A percentile compares a stretch with the other conserved stretches of the same genome.
Conservation (phyloP, 331 rosid species). For the Malus hybrid region DNA sequence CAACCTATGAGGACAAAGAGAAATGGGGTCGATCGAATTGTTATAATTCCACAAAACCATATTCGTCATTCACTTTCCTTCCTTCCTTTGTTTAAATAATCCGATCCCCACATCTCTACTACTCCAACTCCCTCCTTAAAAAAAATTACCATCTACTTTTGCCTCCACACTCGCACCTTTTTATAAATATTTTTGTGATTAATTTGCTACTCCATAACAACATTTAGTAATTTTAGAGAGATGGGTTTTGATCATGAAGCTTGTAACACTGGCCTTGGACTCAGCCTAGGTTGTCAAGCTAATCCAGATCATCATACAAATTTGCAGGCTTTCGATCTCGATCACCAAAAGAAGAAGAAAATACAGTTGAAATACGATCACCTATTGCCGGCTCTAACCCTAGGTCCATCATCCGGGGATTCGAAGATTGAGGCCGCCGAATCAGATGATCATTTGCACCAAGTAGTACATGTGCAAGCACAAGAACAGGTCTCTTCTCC, state of each 20-base stretch:
- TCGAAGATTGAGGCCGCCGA: neutral
- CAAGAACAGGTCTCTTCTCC: slow-evolving; percentile 33
- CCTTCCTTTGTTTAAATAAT: slow-evolving; percentile 2
- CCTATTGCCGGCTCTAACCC: slow-evolving; percentile 41
- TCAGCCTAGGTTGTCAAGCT: slow-evolving; percentile 39
- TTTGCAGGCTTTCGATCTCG: neutral
- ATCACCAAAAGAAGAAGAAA: slow-evolving; percentile 22
- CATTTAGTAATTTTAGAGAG: neutral
- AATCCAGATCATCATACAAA: slow-evolving; percentile 2
- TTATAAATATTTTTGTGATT: neutral
- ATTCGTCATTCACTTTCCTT: neutral
- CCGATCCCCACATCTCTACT: neutral
- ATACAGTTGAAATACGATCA: slow-evolving; percentile 28
- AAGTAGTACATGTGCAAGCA: neutral
- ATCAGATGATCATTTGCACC: slow-evolving; percentile 10
- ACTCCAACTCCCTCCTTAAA: neutral
- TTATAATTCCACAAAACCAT: slow-evolving; percentile 26
- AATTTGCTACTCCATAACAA: no score
- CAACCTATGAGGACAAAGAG: slow-evolving; percentile 52
- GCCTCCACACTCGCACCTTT: neutral
- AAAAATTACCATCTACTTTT: neutral
- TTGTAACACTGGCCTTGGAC: slow-evolving; percentile 40
- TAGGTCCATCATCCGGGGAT: slow-evolving; percentile 31
- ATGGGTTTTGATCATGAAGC: slow-evolving; percentile 41
- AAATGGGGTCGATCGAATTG: slow-evolving; percentile 15